Evolutionary conservation across 768 basidiomycete species (phyloP), one percentile per base, ranked within the genome.

Genomic region (Inosperma sp.): DNA sequence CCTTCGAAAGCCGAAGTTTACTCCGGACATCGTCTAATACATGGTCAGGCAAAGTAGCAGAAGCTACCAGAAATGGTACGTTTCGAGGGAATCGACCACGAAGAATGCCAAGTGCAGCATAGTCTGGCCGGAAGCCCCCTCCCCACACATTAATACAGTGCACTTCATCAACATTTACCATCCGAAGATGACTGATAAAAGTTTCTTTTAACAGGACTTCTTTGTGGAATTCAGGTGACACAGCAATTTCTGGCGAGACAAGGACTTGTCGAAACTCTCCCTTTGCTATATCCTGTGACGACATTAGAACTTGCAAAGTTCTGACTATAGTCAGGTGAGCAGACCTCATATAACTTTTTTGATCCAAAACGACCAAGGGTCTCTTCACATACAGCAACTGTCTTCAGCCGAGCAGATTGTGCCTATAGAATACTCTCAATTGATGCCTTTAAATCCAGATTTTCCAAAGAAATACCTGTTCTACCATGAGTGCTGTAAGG

Each of bases 131-230:
- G 41, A 65, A 65, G 21, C 35, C 58, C 1, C 58, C 58, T 22
- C 62, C 60, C 62, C 63, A 63, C 3, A 60, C 30, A 23, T 36
- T 63, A 5, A 61, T 60, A 26, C 62, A 65, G 35, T 63, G 62
- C 0, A 57, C 62, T 39, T 63, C 56, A 35, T 63, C 62, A 48
- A 65, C 60, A 23, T 48, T 48, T 6, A 60, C 46, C 7, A 43
- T 45, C 10, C 57, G 46, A 1, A 62, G 42, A 12, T 34, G 31
- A 16, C 40, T 17, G 5, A 36, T 43, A 29, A 63, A 59, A 1
- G 6, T 33, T 16, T 10, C 12, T 46, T 62, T 58, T 10, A 49
- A 37, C 0, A 51, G 39, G 6, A 59, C 48, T 7, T 17, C 47
- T 5, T 23, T 7, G 21, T 41, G 53, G 34, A 58, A 62, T 17